Conservation (phyloP, 805 yeast genomes). For the Schizosaccharomyces japonicus region DNA sequence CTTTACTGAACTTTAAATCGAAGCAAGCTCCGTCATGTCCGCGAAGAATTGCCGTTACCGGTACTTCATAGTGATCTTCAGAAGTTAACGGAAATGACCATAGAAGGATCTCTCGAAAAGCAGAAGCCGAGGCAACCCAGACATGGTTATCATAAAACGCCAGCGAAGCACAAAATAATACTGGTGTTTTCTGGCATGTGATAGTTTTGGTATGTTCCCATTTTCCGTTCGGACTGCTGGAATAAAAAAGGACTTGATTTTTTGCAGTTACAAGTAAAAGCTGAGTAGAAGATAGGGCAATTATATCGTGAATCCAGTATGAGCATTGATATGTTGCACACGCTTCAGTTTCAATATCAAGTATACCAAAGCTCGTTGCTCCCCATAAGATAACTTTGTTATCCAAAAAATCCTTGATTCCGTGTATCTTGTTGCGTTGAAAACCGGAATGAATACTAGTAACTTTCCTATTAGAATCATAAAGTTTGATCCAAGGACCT, state of each 20-base stretch:
- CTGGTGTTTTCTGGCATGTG: neutral
- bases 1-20: neutral
- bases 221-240: neutral
- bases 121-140: slow-evolving; percentile 1
- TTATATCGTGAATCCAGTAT: neutral
- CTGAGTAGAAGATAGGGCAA: neutral
- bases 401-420: neutral
- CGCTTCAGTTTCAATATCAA: neutral
- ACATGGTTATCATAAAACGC: neutral
- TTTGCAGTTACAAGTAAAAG: neutral
- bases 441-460: neutral
- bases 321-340: neutral
- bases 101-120: neutral
- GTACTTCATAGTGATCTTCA: neutral
- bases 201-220: neutral
- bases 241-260: neutral
- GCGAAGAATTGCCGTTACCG: neutral
- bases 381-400: neutral
- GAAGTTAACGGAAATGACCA: neutral
- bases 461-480: too few relatives aligned
- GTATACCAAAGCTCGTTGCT: neutral
- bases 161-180: slow-evolving; percentile 1
- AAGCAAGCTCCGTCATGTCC: slow-evolving; percentile 4
- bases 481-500: neutral
- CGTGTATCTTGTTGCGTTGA: neutral